These are phyloP conservation scores for Kurtzmaniella cleridarum DNA, from an alignment of 805 yeast species.

Conservation along the genomic window DNA sequence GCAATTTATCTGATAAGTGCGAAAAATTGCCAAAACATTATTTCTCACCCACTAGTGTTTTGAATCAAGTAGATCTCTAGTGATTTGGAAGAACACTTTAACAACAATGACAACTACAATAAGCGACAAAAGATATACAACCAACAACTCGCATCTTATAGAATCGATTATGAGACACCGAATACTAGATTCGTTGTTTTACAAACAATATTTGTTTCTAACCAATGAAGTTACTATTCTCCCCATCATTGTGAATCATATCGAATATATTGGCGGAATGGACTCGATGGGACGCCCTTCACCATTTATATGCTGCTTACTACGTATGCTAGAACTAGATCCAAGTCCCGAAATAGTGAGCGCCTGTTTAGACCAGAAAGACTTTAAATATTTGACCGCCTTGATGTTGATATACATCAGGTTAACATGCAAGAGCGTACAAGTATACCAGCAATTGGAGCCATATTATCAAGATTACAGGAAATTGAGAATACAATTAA, in stretches of 20 bases:
- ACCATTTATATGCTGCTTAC: constrained; percentile 69
- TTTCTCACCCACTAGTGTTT: too few relatives aligned
- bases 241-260: constrained; percentile 27
- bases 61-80: too few relatives aligned
- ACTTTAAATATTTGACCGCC: constrained; percentile 72
- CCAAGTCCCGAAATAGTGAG: constrained; percentile 57
- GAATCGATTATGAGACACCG: constrained; percentile 39
- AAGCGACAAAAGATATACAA: constrained; percentile 20
- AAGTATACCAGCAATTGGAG: constrained; percentile 49
- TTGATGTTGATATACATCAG: constrained; percentile 63
- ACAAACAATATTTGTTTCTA: constrained; percentile 35
- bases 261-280: constrained; percentile 53
- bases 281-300: constrained; percentile 55
- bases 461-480: constrained; percentile 60
- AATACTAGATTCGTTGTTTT: constrained; percentile 38
- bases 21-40: too few relatives aligned
- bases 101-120: too few relatives aligned
- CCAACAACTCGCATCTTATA: constrained; percentile 29
- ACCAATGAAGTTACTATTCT: constrained; percentile 38
- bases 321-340: constrained; percentile 70
- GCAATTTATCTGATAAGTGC: too few relatives aligned
- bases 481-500: constrained; percentile 46
- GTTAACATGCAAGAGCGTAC: constrained; percentile 30
- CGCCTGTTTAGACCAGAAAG: constrained; percentile 48
- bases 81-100: too few relatives aligned